Evolutionary conservation across 2,329 filamentous ascomycete species (phyloP), one percentile per base, ranked within the genome.

Genomic region (Diaporthe vaccinii): DNA sequence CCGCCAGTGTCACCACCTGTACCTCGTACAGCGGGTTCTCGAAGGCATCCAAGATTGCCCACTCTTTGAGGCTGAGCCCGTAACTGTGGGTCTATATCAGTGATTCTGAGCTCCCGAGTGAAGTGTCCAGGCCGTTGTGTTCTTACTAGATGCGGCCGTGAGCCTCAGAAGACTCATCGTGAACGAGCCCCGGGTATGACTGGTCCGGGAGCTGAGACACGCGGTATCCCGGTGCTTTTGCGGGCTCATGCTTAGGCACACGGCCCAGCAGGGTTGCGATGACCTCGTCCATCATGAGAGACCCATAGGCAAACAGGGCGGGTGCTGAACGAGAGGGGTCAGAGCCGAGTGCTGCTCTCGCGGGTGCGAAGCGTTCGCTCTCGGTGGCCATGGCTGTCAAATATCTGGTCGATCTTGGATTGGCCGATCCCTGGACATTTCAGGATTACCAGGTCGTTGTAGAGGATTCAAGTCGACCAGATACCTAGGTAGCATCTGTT

Each of bases 121-220:
- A 17, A 25, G 6, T n/a, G 5, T 20, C 15, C 10, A 51, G 28
- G 34, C 15, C 36, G 20, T 17, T n/a, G 49, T 22, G 1, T 75
- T 5, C 75, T 20, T 31, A 58, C 53, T 77, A 77, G 9, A 76
- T 59, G 44, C 75, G 61, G 14, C 75, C 76, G 0, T 71, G 75
- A 4, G 73, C 69, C 36, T 59, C 49, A n/a, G 57, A 68, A 7
- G 57, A 59, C 36, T 25, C 17, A 36, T 77, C 76, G 31, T 17
- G 46, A 14, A 76, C 75, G 20, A 78, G 76, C 12, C 76, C 76
- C 22, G 76, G 76, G 22, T 76, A 78, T 49, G 75, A 71, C 34
- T 74, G 67, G 22, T 62, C 75, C 3, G 75, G 75, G n/a, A 78
- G 57, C 4, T 65, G 36, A 7, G 75, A 74, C 2, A 74, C 75